A percentile compares a stretch with the other conserved stretches of the same genome.
phyloP scores from a whole-genome alignment of 768 basidiomycete species.

The Russula olivacea region DNA sequence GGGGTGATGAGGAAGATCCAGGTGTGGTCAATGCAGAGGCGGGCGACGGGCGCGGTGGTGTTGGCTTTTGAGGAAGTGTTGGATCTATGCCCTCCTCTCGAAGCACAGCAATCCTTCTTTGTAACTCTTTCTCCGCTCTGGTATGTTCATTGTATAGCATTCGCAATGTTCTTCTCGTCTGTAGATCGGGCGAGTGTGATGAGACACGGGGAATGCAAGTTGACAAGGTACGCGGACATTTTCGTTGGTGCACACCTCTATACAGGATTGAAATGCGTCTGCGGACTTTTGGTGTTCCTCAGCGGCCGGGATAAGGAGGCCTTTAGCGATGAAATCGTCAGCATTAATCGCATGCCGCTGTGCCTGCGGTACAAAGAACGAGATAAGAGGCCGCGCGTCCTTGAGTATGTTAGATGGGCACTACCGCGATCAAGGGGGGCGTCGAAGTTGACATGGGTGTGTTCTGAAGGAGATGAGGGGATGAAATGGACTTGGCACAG shows the following conservation, averaged over 20 bases:
- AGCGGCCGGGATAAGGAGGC: slow-evolving; percentile 63
- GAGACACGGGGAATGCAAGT: slow-evolving; percentile 8
- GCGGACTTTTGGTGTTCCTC: slow-evolving; percentile 75
- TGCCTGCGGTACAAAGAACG: slow-evolving; percentile 44
- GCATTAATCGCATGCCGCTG: slow-evolving; percentile 79
- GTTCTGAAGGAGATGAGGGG: background rate
- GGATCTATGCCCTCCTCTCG: slow-evolving; percentile 76
- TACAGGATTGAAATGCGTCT: slow-evolving; percentile 64
- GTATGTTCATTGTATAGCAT: slow-evolving; percentile 71
- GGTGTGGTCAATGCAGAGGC: slow-evolving; percentile 25
- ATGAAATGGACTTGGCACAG: background rate
- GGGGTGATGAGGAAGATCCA: slow-evolving; percentile 40
- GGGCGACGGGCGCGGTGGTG: slow-evolving; percentile 29
- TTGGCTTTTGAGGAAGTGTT: slow-evolving; percentile 55
- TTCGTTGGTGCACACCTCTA: slow-evolving; percentile 67
- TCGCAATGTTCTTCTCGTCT: slow-evolving; percentile 74
- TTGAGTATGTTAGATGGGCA: background rate
- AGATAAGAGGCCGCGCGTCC: slow-evolving; percentile 10
- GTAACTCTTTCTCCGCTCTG: slow-evolving; percentile 65
- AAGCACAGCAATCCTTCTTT: slow-evolving; percentile 64
- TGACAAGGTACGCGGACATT: slow-evolving; percentile 42
- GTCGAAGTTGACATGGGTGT: slow-evolving; percentile 26
- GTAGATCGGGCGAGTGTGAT: slow-evolving; percentile 5
- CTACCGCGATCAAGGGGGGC: slow-evolving; percentile 29
- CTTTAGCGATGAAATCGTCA: slow-evolving; percentile 61